A percentile compares a stretch with the other conserved stretches of the same genome.
These are phyloP conservation scores for Hypholoma sublateritium DNA, from an alignment of 768 basidiomycete genomes.

Conservation along the genomic window DNA sequence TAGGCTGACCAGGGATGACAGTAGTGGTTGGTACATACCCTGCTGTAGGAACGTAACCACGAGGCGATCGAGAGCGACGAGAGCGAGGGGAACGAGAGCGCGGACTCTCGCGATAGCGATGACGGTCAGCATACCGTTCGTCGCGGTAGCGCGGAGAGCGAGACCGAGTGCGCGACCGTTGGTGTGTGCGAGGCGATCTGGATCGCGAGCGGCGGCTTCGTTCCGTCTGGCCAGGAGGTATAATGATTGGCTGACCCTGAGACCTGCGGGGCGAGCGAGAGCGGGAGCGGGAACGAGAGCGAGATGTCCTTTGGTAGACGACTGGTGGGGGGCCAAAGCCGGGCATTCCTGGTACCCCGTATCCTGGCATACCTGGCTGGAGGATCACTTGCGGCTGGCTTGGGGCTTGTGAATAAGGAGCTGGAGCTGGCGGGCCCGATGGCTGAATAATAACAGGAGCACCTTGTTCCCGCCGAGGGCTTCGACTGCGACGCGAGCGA, in stretches of 20 bases:
- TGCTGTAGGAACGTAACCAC: not conserved
- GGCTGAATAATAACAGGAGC: constrained; percentile 13
- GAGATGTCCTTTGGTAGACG: not conserved
- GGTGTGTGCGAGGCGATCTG: not conserved
- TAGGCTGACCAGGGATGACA: constrained; percentile 10
- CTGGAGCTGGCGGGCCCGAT: constrained; percentile 12
- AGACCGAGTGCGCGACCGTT: constrained; percentile 3
- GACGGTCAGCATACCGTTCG: not conserved
- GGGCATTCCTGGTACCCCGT: constrained; percentile 4
- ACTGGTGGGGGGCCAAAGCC: constrained; percentile 3
- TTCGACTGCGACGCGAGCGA: constrained; percentile 8
- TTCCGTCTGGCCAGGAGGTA: not conserved
- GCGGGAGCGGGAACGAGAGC: constrained; percentile 10
- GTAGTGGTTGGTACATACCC: constrained; percentile 5
- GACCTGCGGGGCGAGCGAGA: constrained; percentile 18
- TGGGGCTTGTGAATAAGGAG: constrained; percentile 6
- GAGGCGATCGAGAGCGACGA: constrained; percentile 25
- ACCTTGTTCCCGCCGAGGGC: constrained; percentile 11
- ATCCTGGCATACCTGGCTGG: constrained; percentile 4
- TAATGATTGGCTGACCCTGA: constrained; percentile 5
- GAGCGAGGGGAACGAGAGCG: constrained; percentile 8
- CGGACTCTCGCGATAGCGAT: not conserved
- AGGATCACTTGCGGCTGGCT: constrained; percentile 12
- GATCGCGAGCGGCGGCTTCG: constrained; percentile 7
- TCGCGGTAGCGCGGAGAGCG: constrained; percentile 7